Evolutionary conservation across 305 asterid genomes (phyloP).

Genomic region (Nicotiana rustica): DNA sequence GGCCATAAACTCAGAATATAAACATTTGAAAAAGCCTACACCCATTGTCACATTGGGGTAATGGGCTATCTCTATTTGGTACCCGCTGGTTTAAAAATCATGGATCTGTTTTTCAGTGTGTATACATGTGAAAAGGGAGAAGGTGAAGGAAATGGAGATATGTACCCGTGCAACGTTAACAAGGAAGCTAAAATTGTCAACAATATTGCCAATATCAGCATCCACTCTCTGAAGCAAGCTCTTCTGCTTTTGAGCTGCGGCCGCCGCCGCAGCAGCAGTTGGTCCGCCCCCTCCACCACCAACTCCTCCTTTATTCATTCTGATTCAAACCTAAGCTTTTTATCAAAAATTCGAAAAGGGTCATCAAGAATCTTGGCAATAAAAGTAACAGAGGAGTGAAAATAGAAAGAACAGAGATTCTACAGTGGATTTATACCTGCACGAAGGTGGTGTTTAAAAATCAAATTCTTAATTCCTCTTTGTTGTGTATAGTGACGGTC

Average conservation of each 20-base stretch:
- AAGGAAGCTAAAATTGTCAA: constrained; percentile 76
- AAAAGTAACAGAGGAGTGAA: too few species aligned
- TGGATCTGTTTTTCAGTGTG: not conserved
- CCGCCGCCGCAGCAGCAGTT: constrained; percentile 54
- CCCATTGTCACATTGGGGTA: not conserved
- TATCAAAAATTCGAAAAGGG: too few species aligned
- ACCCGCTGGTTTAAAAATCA: not conserved
- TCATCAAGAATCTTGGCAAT: not conserved
- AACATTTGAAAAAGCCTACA: not conserved
- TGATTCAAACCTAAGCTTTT: not conserved
- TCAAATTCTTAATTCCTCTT: not conserved
- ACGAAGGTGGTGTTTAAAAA: not conserved
- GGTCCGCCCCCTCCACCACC: constrained; percentile 55
- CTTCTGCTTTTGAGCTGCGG: constrained; percentile 76
- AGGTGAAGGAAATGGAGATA: not conserved
- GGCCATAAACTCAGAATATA: not conserved
- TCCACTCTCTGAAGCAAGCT: constrained; percentile 81
- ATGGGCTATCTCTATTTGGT: not conserved
- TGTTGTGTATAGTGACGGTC: too few species aligned
- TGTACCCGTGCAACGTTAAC: constrained; percentile 80
- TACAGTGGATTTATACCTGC: not conserved
- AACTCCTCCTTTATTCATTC: constrained; percentile 55
- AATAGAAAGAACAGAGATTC: not conserved
- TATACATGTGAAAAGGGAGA: not conserved
- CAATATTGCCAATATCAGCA: constrained; percentile 75